A percentile compares a stretch with the other conserved stretches of the same genome.
These are phyloP conservation scores for Epichloe hybrida DNA, from an alignment of 2,329 filamentous ascomycete genomes.

Conservation along the genomic window DNA sequence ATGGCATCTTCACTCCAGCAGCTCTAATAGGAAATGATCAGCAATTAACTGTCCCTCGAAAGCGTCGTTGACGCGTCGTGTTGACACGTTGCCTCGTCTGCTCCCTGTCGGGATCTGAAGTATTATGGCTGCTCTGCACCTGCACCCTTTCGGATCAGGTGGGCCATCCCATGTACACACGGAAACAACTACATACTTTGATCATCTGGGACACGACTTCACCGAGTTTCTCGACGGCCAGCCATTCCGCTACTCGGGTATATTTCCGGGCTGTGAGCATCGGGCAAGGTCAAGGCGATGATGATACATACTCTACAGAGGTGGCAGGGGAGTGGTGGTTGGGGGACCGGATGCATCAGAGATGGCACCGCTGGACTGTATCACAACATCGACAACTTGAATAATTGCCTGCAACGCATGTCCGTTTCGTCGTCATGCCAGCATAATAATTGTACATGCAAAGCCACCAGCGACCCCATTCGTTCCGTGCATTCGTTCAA, in stretches of 20 bases:
- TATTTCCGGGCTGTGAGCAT: background rate
- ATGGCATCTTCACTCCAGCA: no score
- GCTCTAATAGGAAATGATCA: no score
- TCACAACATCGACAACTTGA: background rate
- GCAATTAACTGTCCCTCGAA: no score
- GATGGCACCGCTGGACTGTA: background rate
- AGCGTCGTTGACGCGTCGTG: no score
- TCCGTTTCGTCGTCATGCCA: background rate
- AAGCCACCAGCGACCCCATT: background rate
- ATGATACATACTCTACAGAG: background rate
- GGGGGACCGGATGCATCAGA: background rate
- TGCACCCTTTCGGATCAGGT: no score
- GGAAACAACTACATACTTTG: no score
- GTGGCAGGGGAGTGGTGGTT: background rate
- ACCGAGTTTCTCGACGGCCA: background rate
- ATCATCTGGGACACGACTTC: background rate
- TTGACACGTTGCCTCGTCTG: no score
- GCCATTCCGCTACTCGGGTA: background rate
- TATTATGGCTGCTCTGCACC: no score
- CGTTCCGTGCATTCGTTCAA: background rate
- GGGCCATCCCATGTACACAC: no score
- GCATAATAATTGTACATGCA: slow-evolving; percentile 1
- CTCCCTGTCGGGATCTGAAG: no score
- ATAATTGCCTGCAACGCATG: background rate
- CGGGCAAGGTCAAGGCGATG: background rate